phyloP scores from a whole-genome alignment of 2,329 filamentous ascomycete species.

The Hypomyces rosellus region DNA sequence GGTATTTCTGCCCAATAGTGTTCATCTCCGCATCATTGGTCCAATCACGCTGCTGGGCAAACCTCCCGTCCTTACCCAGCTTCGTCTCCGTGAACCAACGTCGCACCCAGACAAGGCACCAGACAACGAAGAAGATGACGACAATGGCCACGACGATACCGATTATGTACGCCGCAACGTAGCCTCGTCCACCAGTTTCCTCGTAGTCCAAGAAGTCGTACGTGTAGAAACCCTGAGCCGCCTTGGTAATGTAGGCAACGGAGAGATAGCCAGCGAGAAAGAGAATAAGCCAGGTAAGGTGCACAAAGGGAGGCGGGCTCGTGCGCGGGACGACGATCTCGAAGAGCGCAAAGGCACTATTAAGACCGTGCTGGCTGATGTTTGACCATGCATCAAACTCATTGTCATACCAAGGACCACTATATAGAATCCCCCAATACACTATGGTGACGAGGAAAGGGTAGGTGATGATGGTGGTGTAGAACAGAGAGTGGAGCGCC shows the following conservation, averaged over 20 bases:
- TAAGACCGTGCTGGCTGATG: slow-evolving; percentile 68
- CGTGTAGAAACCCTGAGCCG: slow-evolving; percentile 65
- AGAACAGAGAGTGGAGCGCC: slow-evolving; percentile 57
- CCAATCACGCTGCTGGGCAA: slow-evolving; percentile 22
- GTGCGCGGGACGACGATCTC: slow-evolving; percentile 67
- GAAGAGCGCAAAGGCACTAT: slow-evolving; percentile 66
- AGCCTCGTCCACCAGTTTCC: slow-evolving; percentile 36
- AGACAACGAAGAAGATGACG: slow-evolving; percentile 47
- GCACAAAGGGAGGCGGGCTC: slow-evolving; percentile 51
- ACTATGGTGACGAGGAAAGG: slow-evolving; percentile 66
- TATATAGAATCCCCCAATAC: slow-evolving; percentile 60
- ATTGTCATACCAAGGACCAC: slow-evolving; percentile 41
- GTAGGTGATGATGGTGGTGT: slow-evolving; percentile 55
- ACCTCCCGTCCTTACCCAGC: slow-evolving; percentile 38
- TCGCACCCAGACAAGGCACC: slow-evolving; percentile 45
- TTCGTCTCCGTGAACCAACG: slow-evolving; percentile 43
- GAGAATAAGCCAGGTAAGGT: slow-evolving; percentile 62
- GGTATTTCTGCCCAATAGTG: slow-evolving; percentile 17
- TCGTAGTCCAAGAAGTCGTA: slow-evolving; percentile 72
- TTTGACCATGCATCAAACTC: slow-evolving; percentile 57
- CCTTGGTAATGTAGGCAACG: slow-evolving; percentile 66
- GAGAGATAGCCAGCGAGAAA: slow-evolving; percentile 65
- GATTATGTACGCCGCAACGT: slow-evolving; percentile 59
- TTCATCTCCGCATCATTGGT: slow-evolving; percentile 24
- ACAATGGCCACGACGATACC: slow-evolving; percentile 48